These are phyloP conservation scores for Sindora glabra DNA, from an alignment of 306 rosid genomes.

Conservation along the genomic window DNA sequence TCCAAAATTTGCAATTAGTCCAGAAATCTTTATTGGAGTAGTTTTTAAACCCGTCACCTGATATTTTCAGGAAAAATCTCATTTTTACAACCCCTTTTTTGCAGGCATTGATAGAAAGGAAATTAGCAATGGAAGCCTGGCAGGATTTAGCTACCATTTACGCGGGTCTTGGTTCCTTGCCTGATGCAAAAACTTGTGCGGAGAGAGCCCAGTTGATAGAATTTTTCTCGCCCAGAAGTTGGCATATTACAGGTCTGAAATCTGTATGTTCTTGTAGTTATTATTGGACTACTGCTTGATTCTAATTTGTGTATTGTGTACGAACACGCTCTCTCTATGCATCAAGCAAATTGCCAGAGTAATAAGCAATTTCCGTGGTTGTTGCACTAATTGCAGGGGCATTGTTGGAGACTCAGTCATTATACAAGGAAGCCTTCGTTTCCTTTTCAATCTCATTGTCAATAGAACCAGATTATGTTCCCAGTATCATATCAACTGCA, in stretches of 20 bases:
- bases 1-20: too few species aligned
- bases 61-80: not conserved
- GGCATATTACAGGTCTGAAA: conserved; percentile 62
- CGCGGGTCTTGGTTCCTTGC: conserved; percentile 41
- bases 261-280: not conserved
- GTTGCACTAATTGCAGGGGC: conserved; percentile 28
- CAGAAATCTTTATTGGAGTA: too few species aligned
- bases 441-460: conserved; percentile 61
- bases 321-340: not conserved
- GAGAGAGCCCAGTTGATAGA: conserved; percentile 57
- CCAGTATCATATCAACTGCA: conserved; percentile 66
- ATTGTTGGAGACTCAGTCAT: conserved; percentile 52
- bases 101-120: conserved; percentile 49
- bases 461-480: conserved; percentile 62
- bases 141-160: conserved; percentile 72
- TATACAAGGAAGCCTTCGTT: conserved; percentile 58
- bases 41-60: too few species aligned
- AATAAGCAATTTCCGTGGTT: not conserved
- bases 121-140: conserved; percentile 67
- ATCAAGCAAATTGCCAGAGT: too few species aligned
- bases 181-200: conserved; percentile 73
- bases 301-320: conserved; percentile 1
- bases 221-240: conserved; percentile 49
- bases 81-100: conserved; percentile 2
- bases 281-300: not conserved